phyloP scores from a whole-genome alignment of 1,139 yeast species.

The Hansenula sp. region DNA sequence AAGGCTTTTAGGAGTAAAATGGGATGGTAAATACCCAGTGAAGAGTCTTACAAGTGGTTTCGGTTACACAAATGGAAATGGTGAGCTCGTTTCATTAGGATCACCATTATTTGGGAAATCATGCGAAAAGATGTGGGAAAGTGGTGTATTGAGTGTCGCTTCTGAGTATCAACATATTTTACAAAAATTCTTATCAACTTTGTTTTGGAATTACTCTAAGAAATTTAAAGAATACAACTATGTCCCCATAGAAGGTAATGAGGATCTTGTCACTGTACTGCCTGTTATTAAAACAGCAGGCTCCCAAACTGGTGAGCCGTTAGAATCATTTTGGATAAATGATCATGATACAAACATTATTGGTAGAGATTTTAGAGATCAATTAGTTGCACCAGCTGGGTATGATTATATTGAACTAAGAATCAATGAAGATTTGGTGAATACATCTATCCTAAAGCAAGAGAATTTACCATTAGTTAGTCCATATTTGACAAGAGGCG shows the following conservation, averaged over 20 bases:
- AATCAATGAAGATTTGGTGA: not conserved
- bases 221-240: not conserved
- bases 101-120: not conserved
- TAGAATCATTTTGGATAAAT: not conserved
- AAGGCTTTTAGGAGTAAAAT: too few relatives aligned
- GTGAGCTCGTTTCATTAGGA: too few relatives aligned
- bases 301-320: not conserved
- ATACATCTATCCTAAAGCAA: too few relatives aligned
- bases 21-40: too few relatives aligned
- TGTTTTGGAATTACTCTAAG: not conserved
- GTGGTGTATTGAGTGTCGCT: not conserved
- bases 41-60: too few relatives aligned
- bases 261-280: not conserved
- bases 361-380: not conserved
- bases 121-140: too few relatives aligned
- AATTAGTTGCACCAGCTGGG: not conserved
- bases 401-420: not conserved
- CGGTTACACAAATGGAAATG: too few relatives aligned
- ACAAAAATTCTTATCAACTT: not conserved
- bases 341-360: not conserved
- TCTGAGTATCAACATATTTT: not conserved
- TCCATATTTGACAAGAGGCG: constrained; percentile 3
- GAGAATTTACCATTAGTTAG: not conserved
- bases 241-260: not conserved
- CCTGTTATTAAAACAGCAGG: not conserved